phyloP scores from a whole-genome alignment of 495 filamentous ascomycete genomes.

The Entonaema liquescens region DNA sequence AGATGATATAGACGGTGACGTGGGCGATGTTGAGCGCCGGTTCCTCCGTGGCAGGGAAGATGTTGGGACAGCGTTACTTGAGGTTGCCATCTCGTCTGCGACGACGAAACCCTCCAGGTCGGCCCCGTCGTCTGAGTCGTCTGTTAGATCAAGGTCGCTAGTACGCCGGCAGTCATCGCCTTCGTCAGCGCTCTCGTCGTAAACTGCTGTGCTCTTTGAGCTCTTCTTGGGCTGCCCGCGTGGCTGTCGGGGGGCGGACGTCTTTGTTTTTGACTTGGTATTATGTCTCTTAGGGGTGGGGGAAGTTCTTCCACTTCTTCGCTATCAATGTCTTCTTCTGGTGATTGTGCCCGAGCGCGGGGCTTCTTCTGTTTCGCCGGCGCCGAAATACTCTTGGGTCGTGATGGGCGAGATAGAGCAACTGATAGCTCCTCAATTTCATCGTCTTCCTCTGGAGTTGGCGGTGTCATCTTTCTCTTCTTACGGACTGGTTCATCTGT shows the following conservation, averaged over 20 bases:
- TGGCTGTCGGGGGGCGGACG: slow-evolving; percentile 15
- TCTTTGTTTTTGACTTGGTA: slow-evolving; percentile 22
- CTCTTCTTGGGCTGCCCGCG: slow-evolving; percentile 28
- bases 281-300: slow-evolving; percentile 32
- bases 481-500: slow-evolving; percentile 31
- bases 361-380: slow-evolving; percentile 14
- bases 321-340: slow-evolving; percentile 20
- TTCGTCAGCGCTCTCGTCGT: slow-evolving; percentile 53
- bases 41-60: slow-evolving; percentile 30
- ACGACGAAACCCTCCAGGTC: slow-evolving; percentile 58
- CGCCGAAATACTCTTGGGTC: slow-evolving; percentile 15
- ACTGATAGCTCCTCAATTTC: slow-evolving; percentile 35
- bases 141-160: slow-evolving; percentile 54
- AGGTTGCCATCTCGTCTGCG: slow-evolving; percentile 52
- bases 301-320: slow-evolving; percentile 35
- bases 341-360: slow-evolving; percentile 3
- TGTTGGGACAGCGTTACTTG: slow-evolving; percentile 44
- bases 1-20: slow-evolving; percentile 37
- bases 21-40: slow-evolving; percentile 44
- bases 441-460: slow-evolving; percentile 33
- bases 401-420: slow-evolving; percentile 2
- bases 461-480: slow-evolving; percentile 33
- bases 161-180: slow-evolving; percentile 60
- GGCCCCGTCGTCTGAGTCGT: slow-evolving; percentile 57
- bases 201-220: slow-evolving; percentile 12